A percentile compares a stretch with the other conserved stretches of the same genome.
Evolutionary conservation across 768 basidiomycete species (phyloP).

Genomic region (Austroboletus festivus): DNA sequence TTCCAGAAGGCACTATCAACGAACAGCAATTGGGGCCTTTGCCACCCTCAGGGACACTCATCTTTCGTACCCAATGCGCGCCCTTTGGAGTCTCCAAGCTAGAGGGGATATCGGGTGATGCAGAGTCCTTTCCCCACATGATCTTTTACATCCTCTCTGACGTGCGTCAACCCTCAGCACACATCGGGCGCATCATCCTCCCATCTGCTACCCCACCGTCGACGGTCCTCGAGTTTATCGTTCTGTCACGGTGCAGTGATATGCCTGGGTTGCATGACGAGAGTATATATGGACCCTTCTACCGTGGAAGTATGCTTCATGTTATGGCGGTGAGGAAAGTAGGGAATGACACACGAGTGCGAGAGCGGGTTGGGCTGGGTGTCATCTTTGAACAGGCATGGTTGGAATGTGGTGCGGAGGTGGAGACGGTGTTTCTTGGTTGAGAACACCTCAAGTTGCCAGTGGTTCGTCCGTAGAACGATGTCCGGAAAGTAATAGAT

Average conservation of each 20-base stretch:
- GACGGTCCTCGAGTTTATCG: constrained; percentile 14
- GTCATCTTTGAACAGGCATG: background rate
- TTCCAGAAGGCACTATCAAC: background rate
- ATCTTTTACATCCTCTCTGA: constrained; percentile 10
- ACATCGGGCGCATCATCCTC: constrained; percentile 17
- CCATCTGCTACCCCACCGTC: constrained; percentile 8
- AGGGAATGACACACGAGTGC: background rate
- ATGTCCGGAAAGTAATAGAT: no score
- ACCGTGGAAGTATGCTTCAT: constrained; percentile 15
- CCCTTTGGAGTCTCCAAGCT: constrained; percentile 8
- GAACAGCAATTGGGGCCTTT: background rate
- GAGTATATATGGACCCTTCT: constrained; percentile 5
- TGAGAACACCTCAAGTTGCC: no score
- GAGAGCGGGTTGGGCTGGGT: background rate
- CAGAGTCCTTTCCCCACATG: background rate
- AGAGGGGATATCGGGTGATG: background rate
- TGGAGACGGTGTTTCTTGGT: background rate
- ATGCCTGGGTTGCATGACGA: constrained; percentile 10
- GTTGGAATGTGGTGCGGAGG: background rate
- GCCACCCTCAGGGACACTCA: constrained; percentile 18
- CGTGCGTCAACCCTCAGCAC: background rate
- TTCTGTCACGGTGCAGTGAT: constrained; percentile 12
- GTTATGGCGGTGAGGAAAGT: constrained; percentile 18
- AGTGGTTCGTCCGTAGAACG: no score
- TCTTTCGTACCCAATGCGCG: constrained; percentile 20